Base-by-base conservation (phyloP, 2,329 filamentous ascomycete species). In the Apiospora sp. region DNA sequence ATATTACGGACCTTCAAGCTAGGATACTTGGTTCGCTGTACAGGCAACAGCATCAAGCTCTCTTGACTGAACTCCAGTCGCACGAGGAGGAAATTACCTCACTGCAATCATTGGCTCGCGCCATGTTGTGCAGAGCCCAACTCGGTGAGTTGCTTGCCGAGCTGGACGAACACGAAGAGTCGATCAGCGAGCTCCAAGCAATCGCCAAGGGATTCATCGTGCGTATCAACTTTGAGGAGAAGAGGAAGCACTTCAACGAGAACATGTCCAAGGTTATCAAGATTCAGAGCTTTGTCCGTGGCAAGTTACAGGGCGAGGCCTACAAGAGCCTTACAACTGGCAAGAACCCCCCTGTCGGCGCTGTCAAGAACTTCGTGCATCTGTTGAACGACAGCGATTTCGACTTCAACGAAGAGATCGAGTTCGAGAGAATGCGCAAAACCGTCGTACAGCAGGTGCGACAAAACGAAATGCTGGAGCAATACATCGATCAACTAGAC, bases 191-290 rank as follows among this genome's bases (percentile, higher is more conserved):
- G 43, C 83, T 98, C 34, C 95, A 98, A 81, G 88, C 95, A 6
- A 87, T 90, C 7, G 90, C 92, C 10, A 91, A 92, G 77, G 96
- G 91, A 3, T 92, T 90, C 77, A 82, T 97, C 3, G 89, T 98
- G 44, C 90, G 96, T 46, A 87, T 86, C 19, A 88, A 87, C 24
- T 98, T 97, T 78, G 90, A 89, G 70, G 94, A 97, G 82, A 98
- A 98, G 87, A 91, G 93, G 80, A 91, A 91, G 30, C 96, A 93
- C 84, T 99, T 95, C 86, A 92, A 93, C 77, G 92, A 97, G 83
- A 99, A 99, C 80, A 99, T 99, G 96, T 92, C 98, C 79, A 98
- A 97, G 83, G 96, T 99, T 37, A 92, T 99, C 87, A 99, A 99
- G 83, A 95, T 98, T 72, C 97, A 99, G 81, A 99, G 96, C 81